Conservation (phyloP, 441 rosid species). For the Eruca vesicaria region DNA sequence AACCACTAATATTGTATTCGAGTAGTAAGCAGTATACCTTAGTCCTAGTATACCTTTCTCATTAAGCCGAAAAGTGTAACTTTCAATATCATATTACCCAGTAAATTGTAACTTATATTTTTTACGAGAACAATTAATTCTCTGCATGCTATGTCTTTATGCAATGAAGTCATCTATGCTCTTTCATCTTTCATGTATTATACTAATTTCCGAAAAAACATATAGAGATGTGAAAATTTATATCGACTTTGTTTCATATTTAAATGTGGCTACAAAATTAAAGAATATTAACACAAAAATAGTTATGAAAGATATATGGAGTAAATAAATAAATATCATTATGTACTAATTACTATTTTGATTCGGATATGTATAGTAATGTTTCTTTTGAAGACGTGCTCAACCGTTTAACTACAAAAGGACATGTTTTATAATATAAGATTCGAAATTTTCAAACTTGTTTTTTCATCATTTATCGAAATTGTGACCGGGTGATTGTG, state of each 20-base stretch:
- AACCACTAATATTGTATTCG: not conserved
- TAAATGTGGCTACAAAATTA: not conserved
- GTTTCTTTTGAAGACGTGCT: not conserved
- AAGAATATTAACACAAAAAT: no score
- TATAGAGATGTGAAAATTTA: not conserved
- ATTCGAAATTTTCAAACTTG: not conserved
- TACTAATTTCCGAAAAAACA: no score
- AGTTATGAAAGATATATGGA: not conserved
- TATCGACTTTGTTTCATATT: not conserved
- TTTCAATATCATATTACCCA: not conserved
- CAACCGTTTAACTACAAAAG: not conserved
- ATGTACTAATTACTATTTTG: not conserved
- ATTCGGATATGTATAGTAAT: not conserved
- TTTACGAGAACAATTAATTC: not conserved
- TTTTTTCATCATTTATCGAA: no score
- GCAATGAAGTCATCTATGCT: not conserved
- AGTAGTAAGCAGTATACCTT: no score
- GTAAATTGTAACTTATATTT: not conserved
- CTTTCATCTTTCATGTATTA: not conserved
- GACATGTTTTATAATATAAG: not conserved
- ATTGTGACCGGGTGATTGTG: no score
- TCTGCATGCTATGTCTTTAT: not conserved
- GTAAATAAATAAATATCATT: no score
- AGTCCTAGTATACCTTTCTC: not conserved
- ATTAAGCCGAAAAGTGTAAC: not conserved